phyloP scores from a whole-genome alignment of 495 filamentous ascomycete genomes.

The Filosporella fistucella region DNA sequence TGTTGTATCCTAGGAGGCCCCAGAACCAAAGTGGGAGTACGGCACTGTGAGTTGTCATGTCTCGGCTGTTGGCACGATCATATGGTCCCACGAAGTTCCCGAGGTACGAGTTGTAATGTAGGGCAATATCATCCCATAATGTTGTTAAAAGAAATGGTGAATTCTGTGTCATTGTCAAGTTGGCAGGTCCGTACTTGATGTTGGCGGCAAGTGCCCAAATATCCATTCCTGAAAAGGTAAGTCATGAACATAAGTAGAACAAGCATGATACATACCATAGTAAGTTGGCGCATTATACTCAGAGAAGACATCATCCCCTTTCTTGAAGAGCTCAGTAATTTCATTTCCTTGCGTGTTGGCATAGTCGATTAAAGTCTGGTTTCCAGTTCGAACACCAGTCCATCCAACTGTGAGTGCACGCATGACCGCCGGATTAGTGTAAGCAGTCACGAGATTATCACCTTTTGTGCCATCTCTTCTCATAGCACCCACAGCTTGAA shows the following conservation, averaged over 20 bases:
- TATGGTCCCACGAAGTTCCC: constrained; percentile 18
- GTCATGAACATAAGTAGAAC: too few relatives aligned
- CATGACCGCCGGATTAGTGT: constrained; percentile 28
- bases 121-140: constrained; percentile 26
- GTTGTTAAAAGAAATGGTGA: constrained; percentile 20
- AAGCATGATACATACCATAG: too few relatives aligned
- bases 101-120: constrained; percentile 28
- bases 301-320: constrained; percentile 21
- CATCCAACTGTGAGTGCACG: constrained; percentile 27
- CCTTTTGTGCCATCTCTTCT: constrained; percentile 27
- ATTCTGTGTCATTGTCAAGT: constrained; percentile 19
- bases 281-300: constrained; percentile 29
- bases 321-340: constrained; percentile 25
- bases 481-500: constrained; percentile 28
- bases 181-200: constrained; percentile 26
- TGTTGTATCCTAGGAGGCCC: constrained; percentile 26
- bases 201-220: constrained; percentile 26
- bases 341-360: constrained; percentile 23
- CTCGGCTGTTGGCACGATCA: constrained; percentile 27
- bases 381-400: constrained; percentile 22
- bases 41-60: constrained; percentile 26
- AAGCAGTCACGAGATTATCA: constrained; percentile 26
- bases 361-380: constrained; percentile 27
- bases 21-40: constrained; percentile 27
- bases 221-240: constrained; percentile 29